These are phyloP conservation scores for Cyberlindnera euphorbiae DNA, from an alignment of 805 yeast genomes.

Conservation along the genomic window DNA sequence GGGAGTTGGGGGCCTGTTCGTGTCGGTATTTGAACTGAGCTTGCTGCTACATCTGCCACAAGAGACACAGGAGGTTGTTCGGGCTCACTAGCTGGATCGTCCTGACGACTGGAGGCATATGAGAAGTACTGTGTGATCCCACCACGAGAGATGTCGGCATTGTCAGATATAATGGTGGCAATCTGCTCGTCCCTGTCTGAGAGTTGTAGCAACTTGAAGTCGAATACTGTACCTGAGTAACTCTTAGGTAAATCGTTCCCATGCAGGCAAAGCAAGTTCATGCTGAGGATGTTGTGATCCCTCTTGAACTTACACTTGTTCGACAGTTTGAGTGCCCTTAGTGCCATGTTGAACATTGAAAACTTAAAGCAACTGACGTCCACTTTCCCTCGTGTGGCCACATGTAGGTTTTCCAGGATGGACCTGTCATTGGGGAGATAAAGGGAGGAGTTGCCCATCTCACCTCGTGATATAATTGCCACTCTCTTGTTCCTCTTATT, in stretches of 20 bases:
- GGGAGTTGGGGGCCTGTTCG: too few species aligned
- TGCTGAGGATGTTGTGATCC: slow-evolving; percentile 41
- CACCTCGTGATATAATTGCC: slow-evolving; percentile 60
- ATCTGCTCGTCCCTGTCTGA: slow-evolving; percentile 13
- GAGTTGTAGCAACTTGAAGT: slow-evolving; percentile 31
- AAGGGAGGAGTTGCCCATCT: slow-evolving; percentile 67
- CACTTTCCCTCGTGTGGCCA: slow-evolving; percentile 27
- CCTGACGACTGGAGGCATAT: too few species aligned
- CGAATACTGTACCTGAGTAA: slow-evolving; percentile 38
- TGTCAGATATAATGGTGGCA: too few species aligned
- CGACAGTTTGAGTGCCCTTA: slow-evolving; percentile 46
- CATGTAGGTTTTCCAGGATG: slow-evolving; percentile 54
- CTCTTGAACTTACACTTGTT: slow-evolving; percentile 49
- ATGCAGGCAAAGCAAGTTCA: slow-evolving; percentile 39
- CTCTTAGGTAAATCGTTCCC: slow-evolving; percentile 29
- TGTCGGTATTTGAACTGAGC: too few species aligned
- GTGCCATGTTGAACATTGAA: slow-evolving; percentile 40
- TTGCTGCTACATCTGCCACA: too few species aligned
- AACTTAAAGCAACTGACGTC: slow-evolving; percentile 49
- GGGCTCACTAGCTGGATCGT: too few species aligned
- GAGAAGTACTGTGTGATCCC: too few species aligned
- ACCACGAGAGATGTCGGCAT: too few species aligned
- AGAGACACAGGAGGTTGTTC: too few species aligned
- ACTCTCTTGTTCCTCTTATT: slow-evolving; percentile 24
- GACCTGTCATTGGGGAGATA: slow-evolving; percentile 59